phyloP scores from a whole-genome alignment of 768 basidiomycete species.

The Auricularia sp. region DNA sequence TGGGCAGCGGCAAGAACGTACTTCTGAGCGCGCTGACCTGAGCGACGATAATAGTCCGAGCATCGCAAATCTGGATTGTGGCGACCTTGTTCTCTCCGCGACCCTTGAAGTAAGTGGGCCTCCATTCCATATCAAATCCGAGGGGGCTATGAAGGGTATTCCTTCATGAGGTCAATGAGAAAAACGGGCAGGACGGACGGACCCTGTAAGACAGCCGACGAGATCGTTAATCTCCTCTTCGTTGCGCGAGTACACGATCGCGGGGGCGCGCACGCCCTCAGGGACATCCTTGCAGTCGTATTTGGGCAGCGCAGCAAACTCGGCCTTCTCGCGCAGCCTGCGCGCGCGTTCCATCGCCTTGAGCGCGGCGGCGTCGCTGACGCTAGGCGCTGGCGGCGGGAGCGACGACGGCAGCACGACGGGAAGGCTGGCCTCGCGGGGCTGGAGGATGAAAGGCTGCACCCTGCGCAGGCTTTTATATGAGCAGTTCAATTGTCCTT shows the following conservation, averaged over 20 bases:
- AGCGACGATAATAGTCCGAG: slow-evolving; percentile 32
- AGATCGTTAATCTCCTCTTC: slow-evolving; percentile 35
- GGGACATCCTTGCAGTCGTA: not conserved
- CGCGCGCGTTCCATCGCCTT: not conserved
- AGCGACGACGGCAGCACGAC: too few relatives aligned
- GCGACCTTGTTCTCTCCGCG: slow-evolving; percentile 29
- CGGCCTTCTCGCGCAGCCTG: not conserved
- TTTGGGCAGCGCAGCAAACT: not conserved
- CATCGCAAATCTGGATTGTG: slow-evolving; percentile 37
- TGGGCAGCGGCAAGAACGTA: slow-evolving; percentile 12
- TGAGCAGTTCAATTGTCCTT: not conserved
- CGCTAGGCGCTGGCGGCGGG: not conserved
- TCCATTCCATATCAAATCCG: slow-evolving; percentile 46
- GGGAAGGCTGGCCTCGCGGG: not conserved
- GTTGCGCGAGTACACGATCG: slow-evolving; percentile 6
- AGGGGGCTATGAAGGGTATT: slow-evolving; percentile 24
- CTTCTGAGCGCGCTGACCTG: slow-evolving; percentile 40
- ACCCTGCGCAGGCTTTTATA: too few relatives aligned
- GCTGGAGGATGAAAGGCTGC: not conserved
- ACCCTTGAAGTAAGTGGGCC: slow-evolving; percentile 23
- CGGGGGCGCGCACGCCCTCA: not conserved
- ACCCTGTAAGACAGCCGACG: slow-evolving; percentile 28
- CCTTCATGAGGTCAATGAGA: too few relatives aligned
- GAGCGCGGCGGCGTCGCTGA: not conserved
- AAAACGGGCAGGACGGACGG: slow-evolving; percentile 5